These are phyloP conservation scores for Phytopythium aichiense DNA, from an alignment of 352 stramenopile genomes.

Conservation along the genomic window DNA sequence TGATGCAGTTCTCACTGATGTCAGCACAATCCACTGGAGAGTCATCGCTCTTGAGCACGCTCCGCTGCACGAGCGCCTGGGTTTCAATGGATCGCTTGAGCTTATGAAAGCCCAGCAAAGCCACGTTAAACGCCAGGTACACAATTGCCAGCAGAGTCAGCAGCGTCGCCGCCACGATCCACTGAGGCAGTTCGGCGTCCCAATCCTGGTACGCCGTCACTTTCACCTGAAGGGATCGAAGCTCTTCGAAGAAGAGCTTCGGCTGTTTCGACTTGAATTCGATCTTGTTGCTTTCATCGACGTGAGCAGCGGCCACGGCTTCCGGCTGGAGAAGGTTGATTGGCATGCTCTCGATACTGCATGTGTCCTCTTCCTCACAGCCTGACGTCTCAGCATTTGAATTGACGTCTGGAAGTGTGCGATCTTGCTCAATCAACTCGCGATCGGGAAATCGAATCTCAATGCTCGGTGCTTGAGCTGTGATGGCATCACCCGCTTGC, in stretches of 20 bases:
- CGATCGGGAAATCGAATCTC: background rate
- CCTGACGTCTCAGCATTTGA: background rate
- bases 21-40: background rate
- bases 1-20: background rate
- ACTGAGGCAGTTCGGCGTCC: slow-evolving; percentile 5
- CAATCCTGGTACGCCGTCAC: background rate
- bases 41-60: background rate
- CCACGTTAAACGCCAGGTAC: slow-evolving; percentile 21
- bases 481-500: background rate
- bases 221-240: background rate
- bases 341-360: background rate
- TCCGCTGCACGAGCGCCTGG: background rate
- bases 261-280: background rate
- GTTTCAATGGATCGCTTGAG: background rate
- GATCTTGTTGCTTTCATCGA: too few relatives aligned
- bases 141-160: slow-evolving; percentile 20
- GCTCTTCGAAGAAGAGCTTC: slow-evolving; percentile 1
- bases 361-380: background rate
- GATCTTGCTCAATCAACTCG: background rate
- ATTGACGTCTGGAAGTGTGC: background rate
- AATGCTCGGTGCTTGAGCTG: background rate
- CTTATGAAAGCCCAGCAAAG: slow-evolving; percentile 10
- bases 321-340: background rate
- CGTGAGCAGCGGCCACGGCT: background rate
- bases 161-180: slow-evolving; percentile 17